phyloP scores from a whole-genome alignment of 1,139 yeast species.

The Yamadazyma sp. region DNA sequence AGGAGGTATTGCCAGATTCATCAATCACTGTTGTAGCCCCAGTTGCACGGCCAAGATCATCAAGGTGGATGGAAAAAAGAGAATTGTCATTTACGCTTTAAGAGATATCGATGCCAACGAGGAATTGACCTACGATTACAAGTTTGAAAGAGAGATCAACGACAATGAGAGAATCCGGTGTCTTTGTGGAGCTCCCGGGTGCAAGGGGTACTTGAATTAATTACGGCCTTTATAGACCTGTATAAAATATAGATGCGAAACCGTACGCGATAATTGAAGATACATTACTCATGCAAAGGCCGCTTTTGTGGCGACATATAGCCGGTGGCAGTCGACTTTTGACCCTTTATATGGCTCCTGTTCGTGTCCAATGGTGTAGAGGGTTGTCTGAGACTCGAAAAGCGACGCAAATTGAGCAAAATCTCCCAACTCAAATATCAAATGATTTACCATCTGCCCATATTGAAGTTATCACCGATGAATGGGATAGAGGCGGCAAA shows the following conservation, averaged over 20 bases:
- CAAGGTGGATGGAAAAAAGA: slow-evolving; percentile 88
- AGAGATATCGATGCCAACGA: slow-evolving; percentile 88
- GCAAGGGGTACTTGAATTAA: slow-evolving; percentile 87
- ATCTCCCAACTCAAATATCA: background rate
- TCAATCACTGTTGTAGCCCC: slow-evolving; percentile 96
- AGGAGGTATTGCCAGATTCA: slow-evolving; percentile 95
- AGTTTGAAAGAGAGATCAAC: slow-evolving; percentile 87
- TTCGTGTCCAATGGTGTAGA: background rate
- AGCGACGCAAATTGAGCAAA: background rate
- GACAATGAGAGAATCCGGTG: slow-evolving; percentile 90
- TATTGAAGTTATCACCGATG: background rate
- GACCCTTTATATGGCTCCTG: no score
- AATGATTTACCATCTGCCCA: background rate
- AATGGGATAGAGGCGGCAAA: slow-evolving; percentile 47
- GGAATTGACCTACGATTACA: slow-evolving; percentile 92
- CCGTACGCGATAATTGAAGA: background rate
- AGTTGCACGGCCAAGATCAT: slow-evolving; percentile 96
- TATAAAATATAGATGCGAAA: background rate
- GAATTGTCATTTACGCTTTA: slow-evolving; percentile 92
- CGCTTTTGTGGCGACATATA: background rate
- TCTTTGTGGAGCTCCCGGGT: slow-evolving; percentile 90
- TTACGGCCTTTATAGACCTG: background rate
- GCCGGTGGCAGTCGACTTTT: background rate
- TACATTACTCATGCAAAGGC: background rate
- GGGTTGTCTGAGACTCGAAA: background rate